Percentiles rank a stretch among this genome's conserved stretches.
These are phyloP conservation scores for Petunia axillaris DNA, from an alignment of 257 asterid genomes.

Conservation along the genomic window DNA sequence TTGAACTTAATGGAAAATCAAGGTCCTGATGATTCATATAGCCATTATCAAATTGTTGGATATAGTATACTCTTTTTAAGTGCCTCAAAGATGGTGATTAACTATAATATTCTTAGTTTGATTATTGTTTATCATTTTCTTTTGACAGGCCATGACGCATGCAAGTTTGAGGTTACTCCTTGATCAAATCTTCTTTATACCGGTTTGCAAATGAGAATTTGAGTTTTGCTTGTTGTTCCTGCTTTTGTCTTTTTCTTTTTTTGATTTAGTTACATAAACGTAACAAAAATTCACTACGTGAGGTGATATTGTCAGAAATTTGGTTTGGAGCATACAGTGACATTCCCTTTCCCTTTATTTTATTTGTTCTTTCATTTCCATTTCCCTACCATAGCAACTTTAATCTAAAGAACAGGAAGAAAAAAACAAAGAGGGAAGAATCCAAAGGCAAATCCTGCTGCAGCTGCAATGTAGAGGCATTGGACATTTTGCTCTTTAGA, in stretches of 20 bases:
- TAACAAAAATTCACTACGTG: neutral
- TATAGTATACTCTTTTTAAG: too few relatives aligned
- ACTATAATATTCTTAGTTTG: neutral
- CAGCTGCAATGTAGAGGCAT: too few relatives aligned
- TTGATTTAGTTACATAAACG: neutral
- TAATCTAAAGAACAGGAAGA: too few relatives aligned
- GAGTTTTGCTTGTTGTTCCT: neutral
- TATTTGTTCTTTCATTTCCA: too few relatives aligned
- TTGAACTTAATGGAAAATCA: too few relatives aligned
- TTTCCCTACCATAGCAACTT: neutral
- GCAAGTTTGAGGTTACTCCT: conserved; percentile 67
- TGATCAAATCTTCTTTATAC: conserved; percentile 27
- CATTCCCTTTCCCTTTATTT: too few relatives aligned
- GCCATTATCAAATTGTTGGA: too few relatives aligned
- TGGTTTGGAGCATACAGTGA: neutral
- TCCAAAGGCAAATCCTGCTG: too few relatives aligned
- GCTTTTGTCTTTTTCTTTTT: neutral
- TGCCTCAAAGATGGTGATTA: too few relatives aligned
- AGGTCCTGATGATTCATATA: too few relatives aligned
- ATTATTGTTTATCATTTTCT: neutral
- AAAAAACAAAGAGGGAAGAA: too few relatives aligned
- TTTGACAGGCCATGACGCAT: conserved; percentile 68
- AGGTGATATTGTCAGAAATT: neutral
- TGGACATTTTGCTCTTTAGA: too few relatives aligned
- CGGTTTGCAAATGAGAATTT: neutral